phyloP scores from a whole-genome alignment of 192 early-diverging fungal species.

The Backusella macrospora region DNA sequence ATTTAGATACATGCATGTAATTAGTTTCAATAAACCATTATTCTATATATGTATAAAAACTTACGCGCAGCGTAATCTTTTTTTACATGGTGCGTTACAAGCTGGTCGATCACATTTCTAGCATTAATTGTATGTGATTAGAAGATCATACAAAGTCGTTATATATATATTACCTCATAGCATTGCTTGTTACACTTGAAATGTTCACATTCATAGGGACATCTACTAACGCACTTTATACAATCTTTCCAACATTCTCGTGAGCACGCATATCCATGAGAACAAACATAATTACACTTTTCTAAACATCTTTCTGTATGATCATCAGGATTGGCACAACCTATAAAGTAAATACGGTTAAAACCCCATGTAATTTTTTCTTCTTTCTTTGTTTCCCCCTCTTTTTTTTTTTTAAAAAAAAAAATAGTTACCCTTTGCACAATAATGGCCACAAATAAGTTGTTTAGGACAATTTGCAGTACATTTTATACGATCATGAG shows the following conservation, averaged over 20 bases:
- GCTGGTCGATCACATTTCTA: constrained; percentile 42
- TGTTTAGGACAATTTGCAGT: constrained; percentile 28
- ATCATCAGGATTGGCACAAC: constrained; percentile 34
- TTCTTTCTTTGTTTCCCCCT: not conserved
- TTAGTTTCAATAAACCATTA: not conserved
- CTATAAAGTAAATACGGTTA: not conserved
- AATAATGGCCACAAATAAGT: constrained; percentile 41
- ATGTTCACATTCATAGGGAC: constrained; percentile 35
- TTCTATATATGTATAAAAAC: not conserved
- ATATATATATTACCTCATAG: constrained; percentile 24
- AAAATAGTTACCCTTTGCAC: constrained; percentile 28
- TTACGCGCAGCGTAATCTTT: constrained; percentile 33
- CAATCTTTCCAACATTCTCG: constrained; percentile 37
- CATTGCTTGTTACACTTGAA: constrained; percentile 30
- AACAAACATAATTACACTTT: constrained; percentile 28
- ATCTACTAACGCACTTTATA: constrained; percentile 22
- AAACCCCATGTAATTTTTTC: not conserved
- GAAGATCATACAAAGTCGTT: not conserved
- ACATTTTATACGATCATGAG: constrained; percentile 31
- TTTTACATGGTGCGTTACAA: constrained; percentile 33
- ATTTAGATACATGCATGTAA: not conserved
- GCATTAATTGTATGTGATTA: not conserved
- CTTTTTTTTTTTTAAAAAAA: too few species aligned
- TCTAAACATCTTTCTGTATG: constrained; percentile 37
- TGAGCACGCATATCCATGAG: constrained; percentile 36